Evolutionary conservation across 768 basidiomycete genomes (phyloP), one percentile per base, ranked within the genome.

Genomic region (Amanita exitialis): DNA sequence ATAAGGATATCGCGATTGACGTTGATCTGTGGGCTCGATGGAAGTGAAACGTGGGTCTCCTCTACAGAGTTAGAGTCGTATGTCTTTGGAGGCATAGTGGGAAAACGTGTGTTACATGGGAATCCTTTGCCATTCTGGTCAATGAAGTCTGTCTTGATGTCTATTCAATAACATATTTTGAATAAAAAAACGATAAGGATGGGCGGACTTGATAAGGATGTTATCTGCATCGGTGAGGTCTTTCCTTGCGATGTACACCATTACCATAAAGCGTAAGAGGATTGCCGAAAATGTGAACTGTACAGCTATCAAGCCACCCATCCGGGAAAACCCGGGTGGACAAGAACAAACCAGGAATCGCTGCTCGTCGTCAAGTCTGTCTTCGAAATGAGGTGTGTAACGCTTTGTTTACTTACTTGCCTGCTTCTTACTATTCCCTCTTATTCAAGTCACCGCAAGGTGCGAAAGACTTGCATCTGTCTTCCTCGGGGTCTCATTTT

Each of bases 391-490:
- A 82, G 81, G 81, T 82, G 62, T 62, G 76, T 70, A 46, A 53
- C 53, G 28, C 44, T 45, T 25, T 27, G 41, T 32, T 39, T 27
- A 45, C 47, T 45, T 42, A 12, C 27, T 52, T 47, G 43, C 54
- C 34, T 8, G 21, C 45, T 0, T 20, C 44, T 46, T 16, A 53
- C 23, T 2, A 1, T 23, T 34, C 27, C 21, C 57, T 55, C 16
- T 28, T 1, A 6, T 1, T 56, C 13, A 32, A 90, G 88, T 82
- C 88, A 90, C 68, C 88, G 88, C 81, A 90, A 90, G 84, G 88
- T 90, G 58, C 39, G 72, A 65, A 56, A 30, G 58, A 30, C 44
- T 34, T 39, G 16, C 46, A 32, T 36, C 47, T 21, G 27, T 20
- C 20, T 53, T 46, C 48, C 53, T 21, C 53, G 54, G 47, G 53